phyloP scores from a whole-genome alignment of 2,329 filamentous ascomycete species.

The Dactylellina sp. region DNA sequence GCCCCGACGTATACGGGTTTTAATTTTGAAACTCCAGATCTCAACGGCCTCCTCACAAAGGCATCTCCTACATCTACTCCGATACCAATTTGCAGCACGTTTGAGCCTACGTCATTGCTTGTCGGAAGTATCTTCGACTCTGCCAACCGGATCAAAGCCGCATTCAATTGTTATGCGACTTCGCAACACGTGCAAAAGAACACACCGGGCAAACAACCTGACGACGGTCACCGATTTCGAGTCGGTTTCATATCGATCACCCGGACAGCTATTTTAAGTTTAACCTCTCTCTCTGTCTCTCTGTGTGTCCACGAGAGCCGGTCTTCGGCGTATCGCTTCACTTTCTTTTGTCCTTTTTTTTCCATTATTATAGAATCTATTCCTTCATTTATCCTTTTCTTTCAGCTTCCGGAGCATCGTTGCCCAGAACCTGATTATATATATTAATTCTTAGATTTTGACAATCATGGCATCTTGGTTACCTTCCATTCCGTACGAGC shows the following conservation, averaged over 20 bases:
- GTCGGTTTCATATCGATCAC: constrained; percentile 40
- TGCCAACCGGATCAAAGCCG: not conserved
- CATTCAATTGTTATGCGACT: not conserved
- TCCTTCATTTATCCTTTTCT: not conserved
- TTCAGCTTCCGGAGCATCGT: constrained; percentile 4
- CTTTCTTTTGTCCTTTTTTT: not conserved
- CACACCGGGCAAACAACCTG: constrained; percentile 1
- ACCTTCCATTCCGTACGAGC: constrained; percentile 58
- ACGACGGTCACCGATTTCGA: constrained; percentile 20
- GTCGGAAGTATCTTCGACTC: too few relatives aligned
- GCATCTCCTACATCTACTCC: too few relatives aligned
- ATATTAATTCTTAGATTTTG: too few relatives aligned
- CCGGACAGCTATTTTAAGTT: constrained; percentile 40
- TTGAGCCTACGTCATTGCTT: too few relatives aligned
- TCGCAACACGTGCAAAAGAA: not conserved
- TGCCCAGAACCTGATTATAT: too few relatives aligned
- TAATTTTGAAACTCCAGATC: too few relatives aligned
- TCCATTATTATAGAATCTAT: not conserved
- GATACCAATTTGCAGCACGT: too few relatives aligned
- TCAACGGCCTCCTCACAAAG: too few relatives aligned
- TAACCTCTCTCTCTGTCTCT: not conserved
- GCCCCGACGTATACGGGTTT: too few relatives aligned
- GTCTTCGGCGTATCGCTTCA: not conserved
- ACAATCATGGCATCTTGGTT: constrained; percentile 49
- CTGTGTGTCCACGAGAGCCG: not conserved